phyloP scores from a whole-genome alignment of 2,329 filamentous ascomycete genomes.

The Trichoderma cornu-damae region DNA sequence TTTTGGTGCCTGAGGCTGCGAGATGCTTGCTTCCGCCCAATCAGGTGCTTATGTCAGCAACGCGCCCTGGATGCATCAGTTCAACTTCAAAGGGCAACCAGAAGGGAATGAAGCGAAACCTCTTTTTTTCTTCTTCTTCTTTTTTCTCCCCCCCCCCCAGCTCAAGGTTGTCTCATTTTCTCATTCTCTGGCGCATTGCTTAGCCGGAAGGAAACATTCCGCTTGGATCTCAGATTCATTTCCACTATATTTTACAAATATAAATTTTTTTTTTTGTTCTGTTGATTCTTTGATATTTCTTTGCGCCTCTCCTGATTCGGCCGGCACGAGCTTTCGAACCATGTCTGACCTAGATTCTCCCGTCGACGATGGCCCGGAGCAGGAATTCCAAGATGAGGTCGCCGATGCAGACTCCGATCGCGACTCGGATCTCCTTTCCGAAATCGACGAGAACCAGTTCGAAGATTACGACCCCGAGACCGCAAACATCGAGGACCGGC shows the following conservation, averaged over 20 bases:
- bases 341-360: conserved; percentile 47
- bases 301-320: not conserved
- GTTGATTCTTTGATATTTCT: not conserved
- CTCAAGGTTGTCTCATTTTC: not conserved
- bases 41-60: conserved; percentile 30
- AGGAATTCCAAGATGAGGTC: conserved; percentile 38
- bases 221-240: not conserved
- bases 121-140: too few species aligned
- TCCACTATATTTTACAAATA: not conserved
- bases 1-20: conserved; percentile 15
- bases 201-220: not conserved
- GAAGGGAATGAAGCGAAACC: conserved; percentile 18
- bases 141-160: conserved; percentile 13
- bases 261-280: too few species aligned
- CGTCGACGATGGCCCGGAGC: conserved; percentile 40
- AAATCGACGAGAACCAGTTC: conserved; percentile 66
- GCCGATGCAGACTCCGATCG: conserved; percentile 46
- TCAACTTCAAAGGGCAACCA: conserved; percentile 8
- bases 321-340: conserved; percentile 12
- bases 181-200: not conserved
- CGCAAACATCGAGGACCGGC: conserved; percentile 58
- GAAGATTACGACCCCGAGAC: conserved; percentile 63
- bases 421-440: conserved; percentile 58
- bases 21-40: not conserved
- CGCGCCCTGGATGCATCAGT: not conserved